Evolutionary conservation across 169 alveolate genomes (phyloP).

Genomic region (Eimeria zaria): DNA sequence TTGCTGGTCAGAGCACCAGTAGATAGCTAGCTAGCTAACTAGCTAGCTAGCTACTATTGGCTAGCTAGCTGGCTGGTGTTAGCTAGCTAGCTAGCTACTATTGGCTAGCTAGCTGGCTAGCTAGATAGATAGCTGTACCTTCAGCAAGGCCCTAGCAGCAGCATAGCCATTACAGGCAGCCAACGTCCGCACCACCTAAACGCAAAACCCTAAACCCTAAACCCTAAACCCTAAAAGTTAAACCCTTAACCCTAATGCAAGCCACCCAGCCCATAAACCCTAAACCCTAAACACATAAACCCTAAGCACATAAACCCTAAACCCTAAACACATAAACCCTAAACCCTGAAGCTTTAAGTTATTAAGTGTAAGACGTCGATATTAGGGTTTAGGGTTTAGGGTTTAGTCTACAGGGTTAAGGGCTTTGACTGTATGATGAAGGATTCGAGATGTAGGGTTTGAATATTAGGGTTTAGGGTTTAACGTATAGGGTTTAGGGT

Average conservation of each 20-base stretch:
- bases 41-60: neutral
- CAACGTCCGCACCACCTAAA: conserved; percentile 16
- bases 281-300: neutral
- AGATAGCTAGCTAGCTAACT: neutral
- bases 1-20: too few species aligned
- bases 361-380: too few species aligned
- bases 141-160: conserved; percentile 51
- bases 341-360: too few species aligned
- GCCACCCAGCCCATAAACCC: neutral
- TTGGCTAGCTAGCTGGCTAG: conserved; percentile 1
- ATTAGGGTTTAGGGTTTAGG: neutral
- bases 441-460: too few species aligned
- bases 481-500: neutral
- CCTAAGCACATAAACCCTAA: neutral
- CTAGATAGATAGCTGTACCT: conserved; percentile 7
- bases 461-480: neutral
- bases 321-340: neutral
- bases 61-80: neutral
- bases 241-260: too few species aligned
- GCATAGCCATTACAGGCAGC: conserved; percentile 59
- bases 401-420: too few species aligned
- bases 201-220: neutral
- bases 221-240: conserved; percentile 21
- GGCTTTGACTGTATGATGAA: too few species aligned
- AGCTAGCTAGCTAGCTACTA: neutral